These are phyloP conservation scores for Wallacemonas rigidus DNA, from an alignment of 208 protist genomes.

Conservation along the genomic window DNA sequence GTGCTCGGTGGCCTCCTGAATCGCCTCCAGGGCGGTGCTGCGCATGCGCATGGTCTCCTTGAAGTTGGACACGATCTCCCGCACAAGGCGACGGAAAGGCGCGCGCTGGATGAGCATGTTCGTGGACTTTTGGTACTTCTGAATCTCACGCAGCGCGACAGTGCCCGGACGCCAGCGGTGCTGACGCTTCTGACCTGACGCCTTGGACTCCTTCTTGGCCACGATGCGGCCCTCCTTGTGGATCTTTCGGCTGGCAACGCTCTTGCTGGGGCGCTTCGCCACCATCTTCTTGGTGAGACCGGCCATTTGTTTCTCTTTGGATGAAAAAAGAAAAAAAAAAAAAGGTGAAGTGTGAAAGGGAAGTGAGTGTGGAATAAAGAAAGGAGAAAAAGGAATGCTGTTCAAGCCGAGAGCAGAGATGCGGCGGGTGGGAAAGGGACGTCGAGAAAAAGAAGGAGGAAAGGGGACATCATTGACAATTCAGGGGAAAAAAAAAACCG, in stretches of 20 bases:
- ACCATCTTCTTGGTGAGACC: slow-evolving; percentile 51
- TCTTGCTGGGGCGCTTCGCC: slow-evolving; percentile 78
- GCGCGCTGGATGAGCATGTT: slow-evolving; percentile 98
- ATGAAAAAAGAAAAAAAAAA: slow-evolving; percentile 14
- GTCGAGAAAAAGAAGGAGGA: background rate
- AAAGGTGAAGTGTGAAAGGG: background rate
- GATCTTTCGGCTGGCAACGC: slow-evolving; percentile 67
- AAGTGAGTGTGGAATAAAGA: background rate
- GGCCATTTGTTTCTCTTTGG: slow-evolving; percentile 35
- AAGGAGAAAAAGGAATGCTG: background rate
- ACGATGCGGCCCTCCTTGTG: slow-evolving; percentile 70
- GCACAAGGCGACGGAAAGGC: slow-evolving; percentile 99
- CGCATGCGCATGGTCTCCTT: slow-evolving; percentile 89
- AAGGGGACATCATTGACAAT: too few species aligned
- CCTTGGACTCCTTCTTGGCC: slow-evolving; percentile 62
- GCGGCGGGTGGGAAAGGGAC: background rate
- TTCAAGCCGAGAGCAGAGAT: background rate
- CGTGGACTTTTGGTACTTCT: slow-evolving; percentile 98
- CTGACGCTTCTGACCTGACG: slow-evolving; percentile 93
- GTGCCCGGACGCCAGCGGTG: slow-evolving; percentile 98
- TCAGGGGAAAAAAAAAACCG: too few species aligned
- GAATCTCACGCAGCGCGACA: slow-evolving; percentile 98
- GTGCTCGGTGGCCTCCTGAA: slow-evolving; percentile 98
- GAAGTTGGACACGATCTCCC: slow-evolving; percentile 97
- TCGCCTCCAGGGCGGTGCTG: slow-evolving; percentile 65